These are phyloP conservation scores for Tolypocladium amazonense DNA, from an alignment of 2,329 filamentous ascomycete genomes.

Conservation along the genomic window DNA sequence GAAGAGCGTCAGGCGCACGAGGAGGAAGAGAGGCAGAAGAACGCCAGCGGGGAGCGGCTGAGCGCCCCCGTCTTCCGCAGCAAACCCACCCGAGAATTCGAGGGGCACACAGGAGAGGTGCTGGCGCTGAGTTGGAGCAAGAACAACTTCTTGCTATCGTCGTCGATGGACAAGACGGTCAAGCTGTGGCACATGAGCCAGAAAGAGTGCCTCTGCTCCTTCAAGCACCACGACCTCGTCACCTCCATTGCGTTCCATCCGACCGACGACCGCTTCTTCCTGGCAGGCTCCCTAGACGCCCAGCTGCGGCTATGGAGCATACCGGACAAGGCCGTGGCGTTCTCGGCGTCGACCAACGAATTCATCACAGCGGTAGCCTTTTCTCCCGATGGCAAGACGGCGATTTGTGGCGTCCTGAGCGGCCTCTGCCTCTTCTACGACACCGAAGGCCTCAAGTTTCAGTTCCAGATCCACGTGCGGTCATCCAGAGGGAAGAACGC, in stretches of 20 bases:
- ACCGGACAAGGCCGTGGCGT: conserved; percentile 88
- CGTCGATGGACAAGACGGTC: conserved; percentile 97
- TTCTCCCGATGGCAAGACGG: conserved; percentile 79
- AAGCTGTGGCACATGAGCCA: conserved; percentile 85
- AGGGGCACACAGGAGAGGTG: conserved; percentile 75
- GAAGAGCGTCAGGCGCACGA: conserved; percentile 71
- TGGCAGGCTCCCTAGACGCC: conserved; percentile 84
- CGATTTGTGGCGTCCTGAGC: conserved; percentile 78
- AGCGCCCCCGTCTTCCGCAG: conserved; percentile 85
- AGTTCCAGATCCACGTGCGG: conserved; percentile 84
- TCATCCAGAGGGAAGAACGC: conserved; percentile 87
- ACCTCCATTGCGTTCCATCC: conserved; percentile 94
- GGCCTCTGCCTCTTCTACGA: conserved; percentile 87
- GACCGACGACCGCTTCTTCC: conserved; percentile 88
- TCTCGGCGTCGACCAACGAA: conserved; percentile 63
- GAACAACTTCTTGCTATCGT: conserved; percentile 93
- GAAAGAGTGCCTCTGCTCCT: conserved; percentile 79
- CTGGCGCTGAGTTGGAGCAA: conserved; percentile 97
- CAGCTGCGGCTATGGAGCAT: conserved; percentile 93
- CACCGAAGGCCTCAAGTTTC: conserved; percentile 76
- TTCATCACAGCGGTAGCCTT: conserved; percentile 93
- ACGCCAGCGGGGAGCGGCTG: conserved; percentile 44
- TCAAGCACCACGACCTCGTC: conserved; percentile 91
- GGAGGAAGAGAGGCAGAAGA: conserved; percentile 27
- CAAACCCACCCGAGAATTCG: conserved; percentile 68